Evolutionary conservation across 371 early-diverging fungal genomes (phyloP).

Genomic region (Umbelopsis sp.): DNA sequence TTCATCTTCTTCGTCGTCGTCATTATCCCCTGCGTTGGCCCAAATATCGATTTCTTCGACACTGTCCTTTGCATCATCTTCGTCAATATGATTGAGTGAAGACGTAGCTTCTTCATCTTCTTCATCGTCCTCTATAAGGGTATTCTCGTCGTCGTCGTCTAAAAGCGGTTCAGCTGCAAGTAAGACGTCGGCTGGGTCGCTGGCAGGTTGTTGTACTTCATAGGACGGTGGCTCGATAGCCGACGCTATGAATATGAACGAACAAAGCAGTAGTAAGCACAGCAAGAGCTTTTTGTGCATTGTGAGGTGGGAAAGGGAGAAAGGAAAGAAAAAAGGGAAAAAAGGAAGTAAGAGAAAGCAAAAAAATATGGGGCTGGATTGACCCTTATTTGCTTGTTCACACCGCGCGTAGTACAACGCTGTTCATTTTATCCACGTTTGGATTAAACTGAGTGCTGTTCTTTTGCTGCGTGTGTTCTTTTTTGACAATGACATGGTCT

Average conservation of each 20-base stretch:
- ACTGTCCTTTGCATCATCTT: conserved; percentile 16
- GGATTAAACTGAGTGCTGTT: too few relatives aligned
- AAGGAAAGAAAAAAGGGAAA: neutral
- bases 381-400: too few relatives aligned
- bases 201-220: neutral
- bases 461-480: too few relatives aligned
- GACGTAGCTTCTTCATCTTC: conserved; percentile 12
- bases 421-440: too few relatives aligned
- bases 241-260: neutral
- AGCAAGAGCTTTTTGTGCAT: conserved; percentile 1
- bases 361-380: too few relatives aligned
- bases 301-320: neutral
- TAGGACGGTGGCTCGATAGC: neutral
- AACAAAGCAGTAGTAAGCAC: conserved; percentile 12
- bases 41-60: conserved; percentile 13
- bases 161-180: neutral
- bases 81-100: conserved; percentile 10
- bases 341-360: neutral
- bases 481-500: too few relatives aligned
- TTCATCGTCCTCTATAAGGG: neutral
- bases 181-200: neutral
- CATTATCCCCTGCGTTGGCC: neutral
- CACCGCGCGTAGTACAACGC: too few relatives aligned
- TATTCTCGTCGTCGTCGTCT: conserved; percentile 15
- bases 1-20: neutral